Percentiles rank a stretch among this genome's conserved stretches.
Conservation (phyloP, 331 rosid genomes). For the Pyrus hybrid region DNA sequence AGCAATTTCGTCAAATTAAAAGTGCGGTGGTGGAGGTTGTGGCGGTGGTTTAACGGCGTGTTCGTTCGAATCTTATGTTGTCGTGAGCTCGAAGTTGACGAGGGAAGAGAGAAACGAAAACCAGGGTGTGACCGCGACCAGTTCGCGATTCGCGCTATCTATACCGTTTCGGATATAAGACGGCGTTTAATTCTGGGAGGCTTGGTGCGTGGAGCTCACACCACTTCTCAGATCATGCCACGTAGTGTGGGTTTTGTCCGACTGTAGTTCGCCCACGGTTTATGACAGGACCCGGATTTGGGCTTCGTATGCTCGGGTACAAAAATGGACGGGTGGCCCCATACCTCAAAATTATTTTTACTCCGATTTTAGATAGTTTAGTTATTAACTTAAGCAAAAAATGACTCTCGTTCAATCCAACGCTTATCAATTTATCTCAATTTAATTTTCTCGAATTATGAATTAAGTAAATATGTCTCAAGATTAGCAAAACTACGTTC, state of each 20-base stretch:
- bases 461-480: too few species aligned
- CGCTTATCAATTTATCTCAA: too few species aligned
- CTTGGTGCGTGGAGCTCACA: neutral
- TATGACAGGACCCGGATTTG: neutral
- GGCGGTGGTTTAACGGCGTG: neutral
- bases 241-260: neutral
- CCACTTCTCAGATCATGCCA: neutral
- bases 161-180: neutral
- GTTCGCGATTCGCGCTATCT: neutral
- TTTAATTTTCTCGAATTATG: too few species aligned
- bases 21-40: neutral
- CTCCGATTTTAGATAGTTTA: too few species aligned
- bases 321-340: too few species aligned
- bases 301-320: neutral
- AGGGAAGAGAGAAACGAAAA: neutral
- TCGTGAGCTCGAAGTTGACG: neutral
- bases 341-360: too few species aligned
- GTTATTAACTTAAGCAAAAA: too few species aligned
- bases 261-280: neutral
- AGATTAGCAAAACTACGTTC: too few species aligned
- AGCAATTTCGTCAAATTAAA: neutral
- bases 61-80: neutral
- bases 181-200: neutral
- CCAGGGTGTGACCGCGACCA: neutral
- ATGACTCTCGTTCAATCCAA: too few species aligned